These are phyloP conservation scores for Aristolochia fimbriata DNA, from an alignment of 164 flowering plant genomes.

Conservation along the genomic window DNA sequence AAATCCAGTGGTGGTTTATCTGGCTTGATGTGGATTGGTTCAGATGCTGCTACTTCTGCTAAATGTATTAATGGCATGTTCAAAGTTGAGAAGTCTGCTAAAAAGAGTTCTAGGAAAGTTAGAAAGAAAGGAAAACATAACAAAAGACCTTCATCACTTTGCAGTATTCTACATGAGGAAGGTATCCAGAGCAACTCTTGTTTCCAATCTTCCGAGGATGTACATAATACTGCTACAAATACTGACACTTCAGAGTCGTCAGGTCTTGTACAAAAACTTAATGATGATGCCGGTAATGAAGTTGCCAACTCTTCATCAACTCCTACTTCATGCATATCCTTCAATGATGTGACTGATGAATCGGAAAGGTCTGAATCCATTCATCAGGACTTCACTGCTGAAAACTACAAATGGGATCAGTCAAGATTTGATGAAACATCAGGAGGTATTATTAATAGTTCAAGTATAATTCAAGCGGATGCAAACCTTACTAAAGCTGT, in stretches of 20 bases:
- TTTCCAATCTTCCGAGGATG: conserved; percentile 16
- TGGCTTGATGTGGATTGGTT: conserved; percentile 10
- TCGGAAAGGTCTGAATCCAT: conserved; percentile 12
- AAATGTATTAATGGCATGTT: conserved; percentile 9
- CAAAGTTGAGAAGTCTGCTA: conserved; percentile 15
- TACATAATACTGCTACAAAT: conserved; percentile 2
- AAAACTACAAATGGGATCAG: not conserved
- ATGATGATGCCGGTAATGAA: not conserved
- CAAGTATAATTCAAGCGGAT: conserved; percentile 4
- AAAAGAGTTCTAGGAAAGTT: conserved; percentile 23
- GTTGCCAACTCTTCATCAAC: not conserved
- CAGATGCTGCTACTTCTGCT: conserved; percentile 15
- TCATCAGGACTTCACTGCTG: conserved; percentile 9
- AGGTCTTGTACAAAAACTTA: conserved; percentile 1
- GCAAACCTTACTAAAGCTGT: conserved; percentile 5
- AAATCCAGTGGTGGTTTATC: conserved; percentile 13
- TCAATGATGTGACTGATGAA: conserved; percentile 11
- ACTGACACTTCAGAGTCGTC: conserved; percentile 5
- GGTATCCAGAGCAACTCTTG: conserved; percentile 12
- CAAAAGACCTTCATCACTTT: conserved; percentile 17
- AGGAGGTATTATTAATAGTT: not conserved
- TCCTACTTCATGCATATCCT: conserved; percentile 5
- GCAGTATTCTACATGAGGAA: conserved; percentile 15
- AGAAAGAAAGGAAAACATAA: conserved; percentile 33
- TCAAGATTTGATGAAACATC: not conserved